Percentiles rank a stretch among this genome's conserved stretches.
These are phyloP conservation scores for Ascochyta koolunga DNA, from an alignment of 2,329 filamentous ascomycete genomes.

Conservation along the genomic window DNA sequence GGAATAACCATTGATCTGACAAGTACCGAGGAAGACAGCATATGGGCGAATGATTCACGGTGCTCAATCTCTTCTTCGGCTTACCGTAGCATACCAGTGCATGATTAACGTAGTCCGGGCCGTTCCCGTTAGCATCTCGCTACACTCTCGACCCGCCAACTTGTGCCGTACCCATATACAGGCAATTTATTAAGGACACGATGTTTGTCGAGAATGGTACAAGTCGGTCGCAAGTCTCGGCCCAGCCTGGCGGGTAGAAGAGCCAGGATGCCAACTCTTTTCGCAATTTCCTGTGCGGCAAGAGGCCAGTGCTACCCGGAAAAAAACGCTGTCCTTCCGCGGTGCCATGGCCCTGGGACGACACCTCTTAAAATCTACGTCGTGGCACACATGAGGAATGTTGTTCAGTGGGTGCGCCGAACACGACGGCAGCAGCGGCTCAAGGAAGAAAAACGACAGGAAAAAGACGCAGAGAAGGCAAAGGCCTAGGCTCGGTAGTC, in stretches of 20 bases:
- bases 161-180: background rate
- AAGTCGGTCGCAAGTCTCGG: background rate
- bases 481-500: background rate
- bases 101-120: background rate
- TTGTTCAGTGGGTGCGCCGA: background rate
- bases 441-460: too few relatives aligned
- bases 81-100: background rate
- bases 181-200: background rate
- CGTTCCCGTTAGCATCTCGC: background rate
- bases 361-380: background rate
- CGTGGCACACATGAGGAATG: background rate
- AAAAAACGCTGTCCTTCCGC: background rate
- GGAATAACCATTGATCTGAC: background rate
- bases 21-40: background rate
- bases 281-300: background rate
- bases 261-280: background rate
- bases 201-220: background rate
- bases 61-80: background rate
- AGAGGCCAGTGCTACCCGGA: background rate
- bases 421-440: constrained; percentile 11
- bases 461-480: too few relatives aligned
- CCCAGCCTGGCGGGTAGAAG: background rate
- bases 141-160: background rate
- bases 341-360: background rate
- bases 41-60: background rate